These are phyloP conservation scores for Puccinellia tenuiflora DNA, from an alignment of 176 grass and related monocot genomes.

Conservation along the genomic window DNA sequence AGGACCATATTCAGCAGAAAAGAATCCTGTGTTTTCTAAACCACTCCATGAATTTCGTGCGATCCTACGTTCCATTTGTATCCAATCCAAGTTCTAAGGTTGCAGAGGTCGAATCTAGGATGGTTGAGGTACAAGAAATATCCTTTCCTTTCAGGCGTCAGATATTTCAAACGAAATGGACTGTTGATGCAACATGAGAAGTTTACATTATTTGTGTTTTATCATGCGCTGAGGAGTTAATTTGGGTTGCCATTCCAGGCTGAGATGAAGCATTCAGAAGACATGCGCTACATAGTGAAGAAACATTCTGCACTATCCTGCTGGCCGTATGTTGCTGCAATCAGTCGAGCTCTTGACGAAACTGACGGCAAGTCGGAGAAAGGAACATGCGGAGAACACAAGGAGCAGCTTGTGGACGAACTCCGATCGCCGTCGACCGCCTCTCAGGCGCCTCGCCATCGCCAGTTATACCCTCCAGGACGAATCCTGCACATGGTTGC, in stretches of 20 bases:
- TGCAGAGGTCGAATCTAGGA: neutral
- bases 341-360: neutral
- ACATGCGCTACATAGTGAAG: neutral
- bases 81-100: conserved; percentile 19
- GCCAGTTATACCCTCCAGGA: conserved; percentile 70
- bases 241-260: conserved; percentile 19
- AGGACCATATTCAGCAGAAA: conserved; percentile 21
- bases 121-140: conserved; percentile 13
- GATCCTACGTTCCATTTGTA: conserved; percentile 17
- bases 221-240: neutral
- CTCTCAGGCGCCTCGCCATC: neutral
- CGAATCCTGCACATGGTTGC: conserved; percentile 82
- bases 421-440: neutral
- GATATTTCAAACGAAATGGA: neutral
- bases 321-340: conserved; percentile 16
- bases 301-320: conserved; percentile 20
- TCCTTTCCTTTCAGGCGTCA: neutral
- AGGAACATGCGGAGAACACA: conserved; percentile 13
- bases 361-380: conserved; percentile 7
- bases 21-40: conserved; percentile 34
- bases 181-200: neutral
- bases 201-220: neutral
- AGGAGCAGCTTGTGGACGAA: conserved; percentile 1
- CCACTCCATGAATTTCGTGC: conserved; percentile 21
- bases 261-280: neutral